Evolutionary conservation across 2,329 filamentous ascomycete genomes (phyloP).

Genomic region (Penicillium sp.): DNA sequence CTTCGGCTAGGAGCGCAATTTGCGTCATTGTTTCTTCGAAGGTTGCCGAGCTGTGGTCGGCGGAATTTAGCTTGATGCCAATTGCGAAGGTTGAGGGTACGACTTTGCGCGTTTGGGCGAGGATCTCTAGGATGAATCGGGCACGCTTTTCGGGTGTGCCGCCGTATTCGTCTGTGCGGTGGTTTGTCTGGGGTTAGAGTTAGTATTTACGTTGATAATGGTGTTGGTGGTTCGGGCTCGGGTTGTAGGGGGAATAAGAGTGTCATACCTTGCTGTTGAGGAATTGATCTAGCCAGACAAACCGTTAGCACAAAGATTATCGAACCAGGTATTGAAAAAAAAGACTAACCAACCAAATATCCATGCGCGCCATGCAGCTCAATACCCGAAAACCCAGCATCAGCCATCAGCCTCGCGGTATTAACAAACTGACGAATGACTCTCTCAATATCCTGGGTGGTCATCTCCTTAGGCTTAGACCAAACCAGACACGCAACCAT

Average conservation of each 20-base stretch:
- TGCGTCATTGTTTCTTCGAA: slow-evolving; percentile 58
- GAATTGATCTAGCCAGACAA: slow-evolving; percentile 33
- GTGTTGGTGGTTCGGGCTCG: background rate
- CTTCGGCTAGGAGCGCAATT: slow-evolving; percentile 46
- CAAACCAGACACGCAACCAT: slow-evolving; percentile 30
- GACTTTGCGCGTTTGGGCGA: slow-evolving; percentile 41
- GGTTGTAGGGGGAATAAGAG: too few relatives aligned
- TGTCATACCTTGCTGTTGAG: slow-evolving; percentile 35
- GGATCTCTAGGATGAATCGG: slow-evolving; percentile 47
- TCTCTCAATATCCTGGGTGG: slow-evolving; percentile 51
- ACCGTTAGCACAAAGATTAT: background rate
- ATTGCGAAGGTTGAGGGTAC: slow-evolving; percentile 47
- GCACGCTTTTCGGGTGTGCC: slow-evolving; percentile 47
- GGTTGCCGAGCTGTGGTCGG: slow-evolving; percentile 42
- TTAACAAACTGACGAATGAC: slow-evolving; percentile 54
- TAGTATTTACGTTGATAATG: background rate
- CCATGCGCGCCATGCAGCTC: slow-evolving; percentile 55
- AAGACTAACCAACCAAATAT: slow-evolving; percentile 45
- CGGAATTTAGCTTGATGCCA: slow-evolving; percentile 53
- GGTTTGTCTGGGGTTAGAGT: slow-evolving; percentile 40
- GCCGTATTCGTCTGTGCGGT: slow-evolving; percentile 50
- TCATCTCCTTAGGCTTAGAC: slow-evolving; percentile 59
- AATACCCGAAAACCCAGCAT: slow-evolving; percentile 54
- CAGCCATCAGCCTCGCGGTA: slow-evolving; percentile 50
- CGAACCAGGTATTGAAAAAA: background rate